Base-by-base conservation (phyloP, 1,284 basidiomycete species). In the Rhizoctonia solani region DNA sequence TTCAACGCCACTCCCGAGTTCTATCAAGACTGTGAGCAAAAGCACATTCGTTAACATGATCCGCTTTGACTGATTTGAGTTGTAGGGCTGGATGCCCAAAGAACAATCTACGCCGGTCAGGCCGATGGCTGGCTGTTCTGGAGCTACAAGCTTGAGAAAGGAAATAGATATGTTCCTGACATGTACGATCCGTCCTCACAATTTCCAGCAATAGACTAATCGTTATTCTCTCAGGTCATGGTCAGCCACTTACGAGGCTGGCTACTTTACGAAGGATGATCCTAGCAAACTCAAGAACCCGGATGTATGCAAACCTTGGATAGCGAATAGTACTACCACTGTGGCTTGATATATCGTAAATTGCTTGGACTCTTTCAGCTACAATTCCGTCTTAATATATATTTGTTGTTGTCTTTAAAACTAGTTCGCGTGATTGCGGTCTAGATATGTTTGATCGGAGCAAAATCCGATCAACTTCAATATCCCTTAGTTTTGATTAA, bases 111-210 rank as follows among this genome's bases (percentile, higher is more conserved):
- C 21, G 91, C 89, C 21, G 50, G 50, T 16, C 50, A 53, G 16
- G 50, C 25, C n/a, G 50, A 53, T 13, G 50, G 50, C 9, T 53
- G 50, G 89, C 81, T 89, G 46, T 91, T 86, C 77, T 91, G 89
- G 89, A 89, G 84, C 75, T 90, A 89, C 78, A 88, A 87, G 72
- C 79, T 86, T 13, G 89, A 90, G 74, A n/a, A n/a, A n/a, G n/a
- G n/a, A n/a, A n/a, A n/a, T n/a, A 39, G 9, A 16, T 39, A 39
- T 39, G 16, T 39, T 39, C 16, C 37, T 39, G 37, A 39, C 37
- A 39, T 8, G 19, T 29, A n/a, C n/a, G n/a, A n/a, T n/a, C n/a
- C n/a, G n/a, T n/a, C n/a, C n/a, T n/a, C n/a, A n/a, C n/a, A n/a
- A n/a, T n/a, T n/a, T n/a, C n/a, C n/a, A n/a, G n/a, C n/a, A n/a